These are phyloP conservation scores for Epichloe hybrida DNA, from an alignment of 2,329 filamentous ascomycete genomes.

Conservation along the genomic window DNA sequence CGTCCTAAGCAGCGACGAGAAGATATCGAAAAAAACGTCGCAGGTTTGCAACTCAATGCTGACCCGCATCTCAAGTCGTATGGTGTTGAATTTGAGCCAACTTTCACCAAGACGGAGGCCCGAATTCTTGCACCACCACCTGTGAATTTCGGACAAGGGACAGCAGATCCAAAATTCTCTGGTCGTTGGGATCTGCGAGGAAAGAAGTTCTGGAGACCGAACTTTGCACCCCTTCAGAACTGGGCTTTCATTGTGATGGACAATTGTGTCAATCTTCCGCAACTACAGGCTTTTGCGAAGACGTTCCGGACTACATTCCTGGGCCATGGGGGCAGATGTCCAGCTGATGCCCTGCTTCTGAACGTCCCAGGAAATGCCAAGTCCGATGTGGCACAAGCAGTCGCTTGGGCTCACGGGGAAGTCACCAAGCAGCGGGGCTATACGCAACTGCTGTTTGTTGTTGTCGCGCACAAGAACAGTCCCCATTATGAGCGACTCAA, in stretches of 20 bases:
- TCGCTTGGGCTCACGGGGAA: constrained; percentile 28
- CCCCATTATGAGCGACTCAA: constrained; percentile 75
- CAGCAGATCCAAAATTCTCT: constrained; percentile 45
- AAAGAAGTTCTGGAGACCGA: constrained; percentile 57
- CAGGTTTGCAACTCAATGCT: constrained; percentile 51
- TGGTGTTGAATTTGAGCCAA: constrained; percentile 52
- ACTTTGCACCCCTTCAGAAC: constrained; percentile 45
- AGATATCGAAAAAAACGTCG: constrained; percentile 42
- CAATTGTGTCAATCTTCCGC: constrained; percentile 31
- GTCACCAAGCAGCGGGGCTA: constrained; percentile 40
- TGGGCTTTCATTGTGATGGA: constrained; percentile 67
- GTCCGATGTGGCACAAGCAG: constrained; percentile 35
- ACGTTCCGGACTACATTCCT: constrained; percentile 32
- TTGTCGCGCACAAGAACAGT: constrained; percentile 58
- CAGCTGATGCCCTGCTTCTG: constrained; percentile 20
- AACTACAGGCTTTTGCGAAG: constrained; percentile 19
- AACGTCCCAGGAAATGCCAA: constrained; percentile 17
- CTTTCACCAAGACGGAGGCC: constrained; percentile 55
- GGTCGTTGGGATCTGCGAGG: constrained; percentile 83
- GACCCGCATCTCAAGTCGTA: constrained; percentile 64
- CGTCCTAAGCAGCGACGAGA: constrained; percentile 53
- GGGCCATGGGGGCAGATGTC: constrained; percentile 35
- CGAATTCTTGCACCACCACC: constrained; percentile 57
- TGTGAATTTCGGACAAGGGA: constrained; percentile 50
- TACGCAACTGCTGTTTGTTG: constrained; percentile 68